These are phyloP conservation scores for Trichosporon coremiiforme DNA, from an alignment of 1,284 basidiomycete genomes.

Conservation along the genomic window DNA sequence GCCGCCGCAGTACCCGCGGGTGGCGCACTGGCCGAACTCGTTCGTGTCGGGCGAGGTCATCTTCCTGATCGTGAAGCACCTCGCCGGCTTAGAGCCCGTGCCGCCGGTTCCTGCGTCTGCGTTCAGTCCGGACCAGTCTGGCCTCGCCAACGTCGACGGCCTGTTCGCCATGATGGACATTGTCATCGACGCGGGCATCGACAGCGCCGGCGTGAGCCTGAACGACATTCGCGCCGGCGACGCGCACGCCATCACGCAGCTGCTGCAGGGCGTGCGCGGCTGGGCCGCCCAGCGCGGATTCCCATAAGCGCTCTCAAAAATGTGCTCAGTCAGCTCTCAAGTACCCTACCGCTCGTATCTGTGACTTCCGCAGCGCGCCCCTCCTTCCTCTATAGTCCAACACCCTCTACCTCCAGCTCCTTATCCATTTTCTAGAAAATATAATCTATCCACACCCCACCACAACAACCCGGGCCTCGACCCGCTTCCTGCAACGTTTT, in stretches of 20 bases:
- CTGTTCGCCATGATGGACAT: slow-evolving; percentile 86
- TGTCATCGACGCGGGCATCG: slow-evolving; percentile 81
- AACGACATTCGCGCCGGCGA: slow-evolving; percentile 82
- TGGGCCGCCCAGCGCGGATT: slow-evolving; percentile 33
- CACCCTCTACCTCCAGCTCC: too few relatives aligned
- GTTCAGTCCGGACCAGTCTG: slow-evolving; percentile 45
- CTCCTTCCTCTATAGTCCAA: too few relatives aligned
- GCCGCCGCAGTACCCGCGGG: slow-evolving; percentile 66
- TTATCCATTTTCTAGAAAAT: too few relatives aligned
- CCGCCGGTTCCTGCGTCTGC: slow-evolving; percentile 48
- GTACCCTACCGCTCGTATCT: too few relatives aligned
- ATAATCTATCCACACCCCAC: too few relatives aligned
- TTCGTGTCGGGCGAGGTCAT: slow-evolving; percentile 57
- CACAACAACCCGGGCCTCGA: too few relatives aligned
- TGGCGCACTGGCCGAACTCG: slow-evolving; percentile 60
- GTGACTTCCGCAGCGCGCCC: too few relatives aligned
- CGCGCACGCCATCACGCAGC: slow-evolving; percentile 71
- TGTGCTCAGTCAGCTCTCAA: too few relatives aligned
- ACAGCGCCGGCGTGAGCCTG: slow-evolving; percentile 83
- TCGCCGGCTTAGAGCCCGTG: slow-evolving; percentile 47
- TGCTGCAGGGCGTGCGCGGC: slow-evolving; percentile 66
- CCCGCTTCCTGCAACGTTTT: too few relatives aligned
- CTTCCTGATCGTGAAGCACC: slow-evolving; percentile 55
- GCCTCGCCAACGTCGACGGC: slow-evolving; percentile 70
- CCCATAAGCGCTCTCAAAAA: not conserved